A percentile compares a stretch with the other conserved stretches of the same genome.
Evolutionary conservation across 371 early-diverging fungal genomes (phyloP).

Genomic region (Lichtheimia hyalospora): DNA sequence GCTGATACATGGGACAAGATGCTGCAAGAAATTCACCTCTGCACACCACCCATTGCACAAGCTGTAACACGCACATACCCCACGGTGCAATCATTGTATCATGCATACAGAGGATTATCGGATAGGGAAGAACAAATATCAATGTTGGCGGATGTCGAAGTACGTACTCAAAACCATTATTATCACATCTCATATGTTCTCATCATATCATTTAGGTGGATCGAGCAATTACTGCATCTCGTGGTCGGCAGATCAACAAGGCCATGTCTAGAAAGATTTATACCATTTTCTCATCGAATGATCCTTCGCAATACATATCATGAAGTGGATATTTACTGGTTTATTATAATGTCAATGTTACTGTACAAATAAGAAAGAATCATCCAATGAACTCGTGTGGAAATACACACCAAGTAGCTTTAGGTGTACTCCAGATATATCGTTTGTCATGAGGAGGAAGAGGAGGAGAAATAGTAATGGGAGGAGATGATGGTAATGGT

Average conservation of each 20-base stretch:
- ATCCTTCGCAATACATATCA: conserved; percentile 42
- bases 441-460: background rate
- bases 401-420: conserved; percentile 20
- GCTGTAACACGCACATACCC: conserved; percentile 59
- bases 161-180: conserved; percentile 16
- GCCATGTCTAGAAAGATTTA: conserved; percentile 56
- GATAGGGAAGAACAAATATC: conserved; percentile 19
- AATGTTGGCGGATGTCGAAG: conserved; percentile 56
- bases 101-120: conserved; percentile 43
- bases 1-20: conserved; percentile 64
- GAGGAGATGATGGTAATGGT: background rate
- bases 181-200: background rate
- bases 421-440: conserved; percentile 14
- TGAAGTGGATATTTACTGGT: conserved; percentile 2
- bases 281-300: conserved; percentile 51
- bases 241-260: conserved; percentile 42
- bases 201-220: conserved; percentile 19
- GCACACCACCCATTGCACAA: conserved; percentile 57
- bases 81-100: conserved; percentile 51
- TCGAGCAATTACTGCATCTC: conserved; percentile 25
- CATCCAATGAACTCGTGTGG: conserved; percentile 7
- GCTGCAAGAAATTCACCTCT: conserved; percentile 67
- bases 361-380: conserved; percentile 14
- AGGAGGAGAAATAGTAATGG: background rate
- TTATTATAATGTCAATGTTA: background rate